Evolutionary conservation across 805 yeast genomes (phyloP).

Genomic region (Zygosaccharomyces lentus): DNA sequence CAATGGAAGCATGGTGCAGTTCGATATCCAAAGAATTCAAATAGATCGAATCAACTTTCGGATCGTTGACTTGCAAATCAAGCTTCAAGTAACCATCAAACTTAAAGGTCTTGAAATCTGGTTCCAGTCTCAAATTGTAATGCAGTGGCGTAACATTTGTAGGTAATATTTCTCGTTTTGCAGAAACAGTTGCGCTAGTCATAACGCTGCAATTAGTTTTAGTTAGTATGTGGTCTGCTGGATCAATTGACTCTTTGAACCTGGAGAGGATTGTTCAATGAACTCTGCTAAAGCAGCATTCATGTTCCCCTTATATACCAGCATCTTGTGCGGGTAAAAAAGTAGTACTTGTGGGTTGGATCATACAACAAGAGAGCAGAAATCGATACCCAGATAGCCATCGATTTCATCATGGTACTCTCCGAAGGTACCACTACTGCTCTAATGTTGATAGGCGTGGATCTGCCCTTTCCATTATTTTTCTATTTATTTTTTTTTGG

Average conservation of each 20-base stretch:
- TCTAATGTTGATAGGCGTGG: background rate
- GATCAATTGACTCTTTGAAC: background rate
- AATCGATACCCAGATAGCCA: background rate
- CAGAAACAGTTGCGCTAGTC: constrained; percentile 10
- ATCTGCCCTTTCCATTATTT: background rate
- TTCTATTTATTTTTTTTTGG: background rate
- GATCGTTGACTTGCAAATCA: constrained; percentile 49
- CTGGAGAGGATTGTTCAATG: background rate
- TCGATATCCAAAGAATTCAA: constrained; percentile 66
- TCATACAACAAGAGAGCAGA: constrained; percentile 1
- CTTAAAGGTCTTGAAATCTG: constrained; percentile 54
- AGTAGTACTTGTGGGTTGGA: background rate
- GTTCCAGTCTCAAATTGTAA: constrained; percentile 65
- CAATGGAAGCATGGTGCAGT: constrained; percentile 45
- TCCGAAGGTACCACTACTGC: background rate
- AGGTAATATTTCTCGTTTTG: constrained; percentile 49
- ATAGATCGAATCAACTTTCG: constrained; percentile 40
- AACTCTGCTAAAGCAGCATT: background rate
- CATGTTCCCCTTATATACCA: constrained; percentile 1
- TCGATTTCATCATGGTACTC: background rate
- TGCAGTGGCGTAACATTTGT: constrained; percentile 64
- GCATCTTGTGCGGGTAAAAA: constrained; percentile 5
- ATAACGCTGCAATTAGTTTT: constrained; percentile 1
- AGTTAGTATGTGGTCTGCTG: background rate
- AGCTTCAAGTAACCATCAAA: constrained; percentile 54